Conservation (phyloP, 1,284 basidiomycete genomes). For the Puccinia novopanici region DNA sequence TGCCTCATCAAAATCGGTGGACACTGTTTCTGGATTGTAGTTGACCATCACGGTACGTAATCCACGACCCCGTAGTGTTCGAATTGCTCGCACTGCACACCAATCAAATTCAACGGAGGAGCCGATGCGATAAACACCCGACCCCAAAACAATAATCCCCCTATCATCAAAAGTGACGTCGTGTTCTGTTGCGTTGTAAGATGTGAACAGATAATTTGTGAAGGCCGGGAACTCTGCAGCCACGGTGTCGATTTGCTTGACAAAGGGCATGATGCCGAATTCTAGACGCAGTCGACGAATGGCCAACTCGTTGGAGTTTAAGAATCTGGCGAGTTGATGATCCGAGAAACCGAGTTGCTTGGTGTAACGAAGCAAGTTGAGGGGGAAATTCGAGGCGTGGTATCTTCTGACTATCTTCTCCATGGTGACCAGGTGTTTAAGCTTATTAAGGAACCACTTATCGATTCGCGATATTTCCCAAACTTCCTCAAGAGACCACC, state of each 20-base stretch:
- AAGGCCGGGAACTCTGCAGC: conserved; percentile 98
- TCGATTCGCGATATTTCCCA: conserved; percentile 97
- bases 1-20: conserved; percentile 98
- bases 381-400: conserved; percentile 71
- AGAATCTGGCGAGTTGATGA: conserved; percentile 76
- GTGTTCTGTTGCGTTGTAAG: conserved; percentile 92
- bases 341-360: conserved; percentile 98
- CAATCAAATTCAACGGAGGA: conserved; percentile 99
- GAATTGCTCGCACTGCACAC: conserved; percentile 96
- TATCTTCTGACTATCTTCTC: conserved; percentile 67
- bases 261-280: conserved; percentile 78
- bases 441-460: conserved; percentile 92
- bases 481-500: conserved; percentile 91
- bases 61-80: conserved; percentile 90
- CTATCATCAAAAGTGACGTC: conserved; percentile 85
- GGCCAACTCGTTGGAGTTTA: conserved; percentile 84
- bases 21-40: conserved; percentile 98
- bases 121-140: conserved; percentile 97
- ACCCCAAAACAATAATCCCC: conserved; percentile 95
- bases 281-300: conserved; percentile 84
- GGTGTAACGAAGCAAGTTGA: conserved; percentile 72
- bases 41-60: conserved; percentile 98
- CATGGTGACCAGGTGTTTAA: conserved; percentile 78
- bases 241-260: conserved; percentile 98
- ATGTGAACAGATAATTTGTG: conserved; percentile 98